Percentiles rank a stretch among this genome's conserved stretches.
These are phyloP conservation scores for Calocybe cyanea DNA, from an alignment of 768 basidiomycete species.

Conservation along the genomic window DNA sequence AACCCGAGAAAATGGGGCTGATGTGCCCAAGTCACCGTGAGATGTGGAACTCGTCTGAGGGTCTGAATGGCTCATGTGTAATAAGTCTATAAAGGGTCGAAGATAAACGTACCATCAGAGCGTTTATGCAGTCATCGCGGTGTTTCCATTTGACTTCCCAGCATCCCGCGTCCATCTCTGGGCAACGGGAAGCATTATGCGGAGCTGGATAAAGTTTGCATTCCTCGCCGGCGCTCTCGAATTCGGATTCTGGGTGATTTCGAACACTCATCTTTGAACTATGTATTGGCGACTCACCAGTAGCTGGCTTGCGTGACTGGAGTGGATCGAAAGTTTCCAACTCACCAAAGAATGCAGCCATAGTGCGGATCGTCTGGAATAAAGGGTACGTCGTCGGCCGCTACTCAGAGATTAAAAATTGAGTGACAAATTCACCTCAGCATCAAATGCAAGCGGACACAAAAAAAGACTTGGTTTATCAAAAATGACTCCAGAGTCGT, in stretches of 20 bases:
- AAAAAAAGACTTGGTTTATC: slow-evolving; percentile 40
- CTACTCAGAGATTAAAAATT: background rate
- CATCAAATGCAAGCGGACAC: slow-evolving; percentile 56
- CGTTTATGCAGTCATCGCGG: slow-evolving; percentile 70
- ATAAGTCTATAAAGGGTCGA: background rate
- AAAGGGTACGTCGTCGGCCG: background rate
- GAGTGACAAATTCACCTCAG: slow-evolving; percentile 37
- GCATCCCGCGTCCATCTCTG: slow-evolving; percentile 54
- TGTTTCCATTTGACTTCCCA: slow-evolving; percentile 82
- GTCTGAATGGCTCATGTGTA: slow-evolving; percentile 40
- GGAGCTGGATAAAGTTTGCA: slow-evolving; percentile 38
- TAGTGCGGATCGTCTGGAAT: slow-evolving; percentile 43
- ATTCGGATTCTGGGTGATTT: background rate
- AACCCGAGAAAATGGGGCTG: slow-evolving; percentile 33
- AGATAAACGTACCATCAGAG: slow-evolving; percentile 52
- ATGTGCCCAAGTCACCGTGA: slow-evolving; percentile 81
- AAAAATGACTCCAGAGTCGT: slow-evolving; percentile 11
- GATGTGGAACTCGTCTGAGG: slow-evolving; percentile 63
- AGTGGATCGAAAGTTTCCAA: slow-evolving; percentile 52
- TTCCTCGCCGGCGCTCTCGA: slow-evolving; percentile 9
- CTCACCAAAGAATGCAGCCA: slow-evolving; percentile 59
- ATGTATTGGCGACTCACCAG: slow-evolving; percentile 12
- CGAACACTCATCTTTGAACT: background rate
- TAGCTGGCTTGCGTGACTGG: slow-evolving; percentile 10
- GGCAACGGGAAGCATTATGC: slow-evolving; percentile 53